Base-by-base conservation (phyloP, 495 filamentous ascomycete genomes). In the Xylaria bambusicola region DNA sequence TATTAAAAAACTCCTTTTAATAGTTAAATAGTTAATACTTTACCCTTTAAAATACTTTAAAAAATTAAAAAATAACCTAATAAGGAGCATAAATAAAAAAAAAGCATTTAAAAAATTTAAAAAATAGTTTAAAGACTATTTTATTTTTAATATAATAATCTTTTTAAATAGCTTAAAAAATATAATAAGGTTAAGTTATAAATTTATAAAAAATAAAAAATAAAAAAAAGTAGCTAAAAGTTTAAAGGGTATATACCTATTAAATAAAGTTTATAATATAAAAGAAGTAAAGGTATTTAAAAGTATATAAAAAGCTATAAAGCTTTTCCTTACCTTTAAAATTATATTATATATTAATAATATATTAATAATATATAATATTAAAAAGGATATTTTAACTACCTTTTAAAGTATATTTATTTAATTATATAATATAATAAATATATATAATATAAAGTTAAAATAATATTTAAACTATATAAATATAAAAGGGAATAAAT, bases 381-480 rank as follows among this genome's bases (percentile, higher is more conserved):
- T 21, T 5, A 5, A 46, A 46, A 46, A 44, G 23, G 23, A 46
- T 13, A 18, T 13, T 21, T 26, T 46, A 6, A 46, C 9, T 8
- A 46, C 17, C 15, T 46, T 46, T 8, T 46, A 46, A 20, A 26
- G 9, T 5, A 26, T 13, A 5, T 46, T 46, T 46, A 21, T 46
- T 2, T 21, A 46, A 46, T 21, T 46, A 6, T 46, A 46, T 13
- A 21, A 46, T 6, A 12, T 46, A 21, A 13, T 21, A 20, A 46
- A 46, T 21, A 3, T 21, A 21, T 8, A 21, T 21, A 46, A 46
- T 8, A n/a, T 26, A 8, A 21, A 46, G 42, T 13, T 46, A 20
- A 46, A 46, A 46, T 46, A 46, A 26, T 46, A n/a, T n/a, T 46
- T 46, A 21, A 46, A 46, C 5, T 21, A 46, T 46, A 46, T 46